These are phyloP conservation scores for Gautieria morchelliformis DNA, from an alignment of 768 basidiomycete genomes.

Conservation along the genomic window DNA sequence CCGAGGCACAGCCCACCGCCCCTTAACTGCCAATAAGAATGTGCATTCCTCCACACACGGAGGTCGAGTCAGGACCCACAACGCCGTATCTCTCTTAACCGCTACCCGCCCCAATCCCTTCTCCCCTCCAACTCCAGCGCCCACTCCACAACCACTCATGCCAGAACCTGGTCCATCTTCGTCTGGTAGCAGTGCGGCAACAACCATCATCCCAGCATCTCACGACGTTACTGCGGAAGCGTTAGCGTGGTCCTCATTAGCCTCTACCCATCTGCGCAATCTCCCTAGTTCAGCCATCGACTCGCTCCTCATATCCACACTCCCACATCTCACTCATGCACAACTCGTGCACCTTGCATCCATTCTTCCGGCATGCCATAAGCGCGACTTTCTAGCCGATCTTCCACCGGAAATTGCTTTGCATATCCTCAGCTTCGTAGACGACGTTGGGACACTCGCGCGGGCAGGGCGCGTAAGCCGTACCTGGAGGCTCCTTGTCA, in stretches of 20 bases:
- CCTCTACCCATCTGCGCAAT: not conserved
- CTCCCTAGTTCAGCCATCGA: not conserved
- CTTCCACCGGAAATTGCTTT: slow-evolving; percentile 64
- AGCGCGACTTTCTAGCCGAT: slow-evolving; percentile 30
- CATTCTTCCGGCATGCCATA: not conserved
- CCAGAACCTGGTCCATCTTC: not conserved
- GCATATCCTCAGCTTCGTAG: slow-evolving; percentile 66
- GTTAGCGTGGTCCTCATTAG: not conserved
- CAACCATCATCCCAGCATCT: not conserved
- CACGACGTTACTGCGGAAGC: not conserved
- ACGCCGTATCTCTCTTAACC: not conserved
- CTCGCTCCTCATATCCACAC: not conserved
- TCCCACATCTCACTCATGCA: not conserved
- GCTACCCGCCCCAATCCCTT: not conserved
- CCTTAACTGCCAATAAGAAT: too few relatives aligned
- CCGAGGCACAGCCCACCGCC: too few relatives aligned
- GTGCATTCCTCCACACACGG: not conserved
- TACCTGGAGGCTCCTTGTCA: slow-evolving; percentile 59
- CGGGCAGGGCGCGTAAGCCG: slow-evolving; percentile 61
- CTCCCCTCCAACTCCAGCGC: not conserved
- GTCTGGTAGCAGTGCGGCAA: too few relatives aligned
- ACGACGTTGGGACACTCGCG: slow-evolving; percentile 63
- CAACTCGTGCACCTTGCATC: not conserved
- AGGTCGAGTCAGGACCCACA: too few relatives aligned
- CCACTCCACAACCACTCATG: not conserved